Base-by-base conservation (phyloP, 441 rosid species). In the Manihot esculenta region DNA sequence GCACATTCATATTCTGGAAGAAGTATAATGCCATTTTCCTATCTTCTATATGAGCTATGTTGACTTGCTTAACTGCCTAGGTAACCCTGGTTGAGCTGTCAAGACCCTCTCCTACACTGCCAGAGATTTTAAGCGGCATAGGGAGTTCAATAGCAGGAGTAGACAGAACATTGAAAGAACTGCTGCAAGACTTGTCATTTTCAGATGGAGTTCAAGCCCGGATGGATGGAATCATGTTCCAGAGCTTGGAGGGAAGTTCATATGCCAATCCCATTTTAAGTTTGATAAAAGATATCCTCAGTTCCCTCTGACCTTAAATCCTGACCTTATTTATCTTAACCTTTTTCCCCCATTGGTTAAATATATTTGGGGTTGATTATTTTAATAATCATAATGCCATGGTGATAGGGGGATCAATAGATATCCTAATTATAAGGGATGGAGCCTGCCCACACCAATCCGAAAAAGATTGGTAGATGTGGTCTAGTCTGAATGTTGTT, bases 211-310 rank as follows among this genome's bases (percentile, higher is more conserved):
- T 94, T 70, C 99, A 94, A 76, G 97, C 97, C 71, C 88, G 97
- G 68, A 86, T 94, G 97, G 99, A 92, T 17, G 97, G 99, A 47
- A 89, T 88, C 73, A 51, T 89, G 85, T 88, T 85, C 78, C 93
- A 92, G 85, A 81, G 84, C 68, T 81, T 92, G 65, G 94, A 86
- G 72, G 90, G 74, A 21, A 73, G 82, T 71, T 78, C 94, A 62
- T 82, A 65, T 62, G 81, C 83, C 17, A 80, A 84, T 75, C 88
- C 93, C 17, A 64, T 92, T 57, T 18, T 90, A 35, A 63, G 76
- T 35, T 75, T 94, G 81, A 85, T 92, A 50, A 86, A 82, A 80
- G 99, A 92, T 71, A 86, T 74, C 71, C 88, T 94, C 66, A 71
- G 93, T 76, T 92, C 96, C 78, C 87, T 94, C 65, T 89, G 76